Evolutionary conservation across 2,329 filamentous ascomycete species (phyloP).

Genomic region (Penicillium crustosum): DNA sequence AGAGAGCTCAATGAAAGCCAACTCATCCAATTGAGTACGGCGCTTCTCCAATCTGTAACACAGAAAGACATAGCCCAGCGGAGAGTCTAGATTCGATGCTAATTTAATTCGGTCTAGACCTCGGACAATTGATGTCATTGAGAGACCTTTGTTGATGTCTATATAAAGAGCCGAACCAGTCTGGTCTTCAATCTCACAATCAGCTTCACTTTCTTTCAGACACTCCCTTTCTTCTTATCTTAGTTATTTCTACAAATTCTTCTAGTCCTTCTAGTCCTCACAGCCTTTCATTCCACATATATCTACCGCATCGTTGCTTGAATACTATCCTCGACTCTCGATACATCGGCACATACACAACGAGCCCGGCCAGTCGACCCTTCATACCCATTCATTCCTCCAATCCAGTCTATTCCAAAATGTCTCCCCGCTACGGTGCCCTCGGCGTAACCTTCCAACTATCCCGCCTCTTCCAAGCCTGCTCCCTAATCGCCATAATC

Average conservation of each 20-base stretch:
- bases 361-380: background rate
- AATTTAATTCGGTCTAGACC: constrained; percentile 20
- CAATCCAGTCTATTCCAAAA: constrained; percentile 12
- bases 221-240: constrained; percentile 3
- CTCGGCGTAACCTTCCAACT: constrained; percentile 76
- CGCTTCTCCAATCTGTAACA: constrained; percentile 8
- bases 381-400: background rate
- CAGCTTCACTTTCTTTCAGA: constrained; percentile 9
- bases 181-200: constrained; percentile 8
- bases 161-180: constrained; percentile 10
- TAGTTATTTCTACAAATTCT: background rate
- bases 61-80: constrained; percentile 4
- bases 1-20: constrained; percentile 3
- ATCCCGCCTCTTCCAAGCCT: constrained; percentile 67
- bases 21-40: background rate
- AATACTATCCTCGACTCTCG: background rate
- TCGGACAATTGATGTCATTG: constrained; percentile 2
- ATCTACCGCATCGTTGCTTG: background rate
- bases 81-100: constrained; percentile 15
- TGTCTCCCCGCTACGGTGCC: constrained; percentile 58
- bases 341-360: background rate
- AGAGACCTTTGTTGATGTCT: constrained; percentile 4
- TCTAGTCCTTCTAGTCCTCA: background rate
- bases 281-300: constrained; percentile 1
- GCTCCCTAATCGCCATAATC: constrained; percentile 73